Evolutionary conservation across 371 early-diverging fungal genomes (phyloP).

Genomic region (Thermomucor indicae-seudaticae): DNA sequence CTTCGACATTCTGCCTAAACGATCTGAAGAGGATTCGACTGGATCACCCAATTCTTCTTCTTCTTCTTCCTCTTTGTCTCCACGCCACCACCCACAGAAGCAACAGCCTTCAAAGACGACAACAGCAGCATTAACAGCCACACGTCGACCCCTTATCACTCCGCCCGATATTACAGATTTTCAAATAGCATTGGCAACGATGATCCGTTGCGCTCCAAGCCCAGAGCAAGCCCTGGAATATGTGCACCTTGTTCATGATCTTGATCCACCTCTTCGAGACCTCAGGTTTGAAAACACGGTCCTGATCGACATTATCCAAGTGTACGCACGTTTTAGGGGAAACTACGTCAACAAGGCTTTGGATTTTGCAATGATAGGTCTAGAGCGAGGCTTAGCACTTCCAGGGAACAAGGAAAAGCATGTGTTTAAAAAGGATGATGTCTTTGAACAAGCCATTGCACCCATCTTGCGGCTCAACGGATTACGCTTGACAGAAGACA

Average conservation of each 20-base stretch:
- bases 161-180: background rate
- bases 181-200: background rate
- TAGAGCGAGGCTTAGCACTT: slow-evolving; percentile 2
- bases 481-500: background rate
- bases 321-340: background rate
- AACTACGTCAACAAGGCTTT: background rate
- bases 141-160: background rate
- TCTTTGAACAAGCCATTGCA: background rate
- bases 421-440: background rate
- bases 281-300: slow-evolving; percentile 1
- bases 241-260: background rate
- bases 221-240: background rate
- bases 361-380: slow-evolving; percentile 4
- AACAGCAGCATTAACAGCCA: too few relatives aligned
- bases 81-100: too few relatives aligned
- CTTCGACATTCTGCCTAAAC: too few relatives aligned
- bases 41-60: too few relatives aligned
- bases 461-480: slow-evolving; percentile 1
- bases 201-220: background rate
- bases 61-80: too few relatives aligned
- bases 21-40: too few relatives aligned
- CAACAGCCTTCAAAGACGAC: too few relatives aligned
- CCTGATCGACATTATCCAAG: background rate
- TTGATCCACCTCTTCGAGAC: slow-evolving; percentile 3
- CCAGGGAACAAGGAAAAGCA: background rate